phyloP scores from a whole-genome alignment of 305 asterid genomes.

The Stenogyne calaminthoides region DNA sequence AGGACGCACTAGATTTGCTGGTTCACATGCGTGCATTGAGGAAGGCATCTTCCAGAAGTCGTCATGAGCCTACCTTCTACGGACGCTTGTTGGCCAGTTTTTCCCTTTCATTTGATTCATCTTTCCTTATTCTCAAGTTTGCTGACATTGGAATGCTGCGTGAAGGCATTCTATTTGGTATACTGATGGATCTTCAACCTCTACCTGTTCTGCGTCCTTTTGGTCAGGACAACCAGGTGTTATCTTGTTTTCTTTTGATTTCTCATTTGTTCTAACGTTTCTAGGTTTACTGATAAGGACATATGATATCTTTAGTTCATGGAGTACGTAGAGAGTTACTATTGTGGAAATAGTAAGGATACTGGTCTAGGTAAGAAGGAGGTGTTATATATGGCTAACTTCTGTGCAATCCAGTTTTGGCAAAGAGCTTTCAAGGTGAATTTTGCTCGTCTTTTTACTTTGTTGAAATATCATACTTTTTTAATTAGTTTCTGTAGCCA shows the following conservation, averaged over 20 bases:
- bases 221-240: slow-evolving; percentile 76
- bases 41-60: slow-evolving; percentile 64
- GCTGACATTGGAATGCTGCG: slow-evolving; percentile 80
- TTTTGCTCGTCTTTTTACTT: slow-evolving; percentile 21
- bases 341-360: slow-evolving; percentile 45
- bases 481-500: slow-evolving; percentile 27
- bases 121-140: slow-evolving; percentile 79
- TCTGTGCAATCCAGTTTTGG: slow-evolving; percentile 93
- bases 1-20: slow-evolving; percentile 79
- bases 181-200: slow-evolving; percentile 88
- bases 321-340: slow-evolving; percentile 60
- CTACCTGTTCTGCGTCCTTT: slow-evolving; percentile 85
- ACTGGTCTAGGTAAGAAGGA: slow-evolving; percentile 79
- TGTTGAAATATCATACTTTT: slow-evolving; percentile 25
- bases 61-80: slow-evolving; percentile 81
- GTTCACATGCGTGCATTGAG: slow-evolving; percentile 66
- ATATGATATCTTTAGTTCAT: slow-evolving; percentile 40
- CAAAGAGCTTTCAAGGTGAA: slow-evolving; percentile 79
- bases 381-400: slow-evolving; percentile 62
- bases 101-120: slow-evolving; percentile 86
- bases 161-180: slow-evolving; percentile 89
- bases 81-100: slow-evolving; percentile 80
- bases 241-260: slow-evolving; percentile 23
- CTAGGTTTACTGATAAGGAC: slow-evolving; percentile 31
- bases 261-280: slow-evolving; percentile 19